phyloP scores from a whole-genome alignment of 2,329 filamentous ascomycete species.

The Trichoderma asperellum region DNA sequence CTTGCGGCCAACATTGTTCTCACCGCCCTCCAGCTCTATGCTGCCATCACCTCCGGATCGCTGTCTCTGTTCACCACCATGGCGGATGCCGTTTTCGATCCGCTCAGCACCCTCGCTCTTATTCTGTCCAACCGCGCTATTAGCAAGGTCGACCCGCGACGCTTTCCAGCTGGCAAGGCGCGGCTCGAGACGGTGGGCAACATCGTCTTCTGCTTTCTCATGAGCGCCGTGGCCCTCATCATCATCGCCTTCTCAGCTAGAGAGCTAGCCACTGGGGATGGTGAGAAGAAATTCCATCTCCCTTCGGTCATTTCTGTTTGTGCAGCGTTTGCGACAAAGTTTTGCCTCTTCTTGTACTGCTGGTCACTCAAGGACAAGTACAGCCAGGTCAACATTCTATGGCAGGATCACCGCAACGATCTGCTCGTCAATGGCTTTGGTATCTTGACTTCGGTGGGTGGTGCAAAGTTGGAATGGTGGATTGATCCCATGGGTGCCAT shows the following conservation, averaged over 20 bases:
- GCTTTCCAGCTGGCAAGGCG: conserved; percentile 90
- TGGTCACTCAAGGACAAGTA: conserved; percentile 90
- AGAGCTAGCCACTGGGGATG: conserved; percentile 63
- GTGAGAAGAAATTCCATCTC: conserved; percentile 71
- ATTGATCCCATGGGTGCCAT: conserved; percentile 93
- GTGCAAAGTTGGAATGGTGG: conserved; percentile 89
- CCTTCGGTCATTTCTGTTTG: conserved; percentile 84
- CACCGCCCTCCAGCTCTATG: conserved; percentile 83
- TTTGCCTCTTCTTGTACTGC: conserved; percentile 86
- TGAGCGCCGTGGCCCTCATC: conserved; percentile 89
- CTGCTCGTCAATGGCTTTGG: conserved; percentile 95
- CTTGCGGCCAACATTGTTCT: conserved; percentile 82
- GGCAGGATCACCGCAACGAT: conserved; percentile 97
- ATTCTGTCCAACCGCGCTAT: conserved; percentile 88
- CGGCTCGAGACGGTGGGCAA: conserved; percentile 95
- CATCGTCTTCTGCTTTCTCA: conserved; percentile 94
- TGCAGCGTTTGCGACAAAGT: conserved; percentile 83
- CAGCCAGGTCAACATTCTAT: conserved; percentile 87
- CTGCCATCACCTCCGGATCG: conserved; percentile 83
- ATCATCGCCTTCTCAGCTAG: conserved; percentile 85
- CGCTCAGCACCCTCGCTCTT: conserved; percentile 82
- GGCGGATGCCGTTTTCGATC: conserved; percentile 94
- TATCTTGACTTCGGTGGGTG: conserved; percentile 88
- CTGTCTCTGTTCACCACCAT: conserved; percentile 96
- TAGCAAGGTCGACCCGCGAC: conserved; percentile 79